Evolutionary conservation across 225 moss, liverwort and hornwort genomes (phyloP).

Genomic region (Climacium dendroides): DNA sequence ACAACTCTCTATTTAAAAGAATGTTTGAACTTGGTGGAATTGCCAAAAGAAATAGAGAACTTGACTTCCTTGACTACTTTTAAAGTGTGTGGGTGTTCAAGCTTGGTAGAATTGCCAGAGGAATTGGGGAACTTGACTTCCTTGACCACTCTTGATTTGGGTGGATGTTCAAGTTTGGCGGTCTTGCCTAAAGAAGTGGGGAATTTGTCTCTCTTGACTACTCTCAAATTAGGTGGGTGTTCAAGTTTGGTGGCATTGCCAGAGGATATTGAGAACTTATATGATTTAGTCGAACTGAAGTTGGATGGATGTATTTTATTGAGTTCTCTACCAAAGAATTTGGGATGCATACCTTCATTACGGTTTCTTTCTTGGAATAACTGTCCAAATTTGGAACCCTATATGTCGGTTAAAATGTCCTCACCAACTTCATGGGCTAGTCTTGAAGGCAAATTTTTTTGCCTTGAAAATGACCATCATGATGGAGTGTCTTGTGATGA

Average conservation of each 20-base stretch:
- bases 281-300: neutral
- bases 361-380: neutral
- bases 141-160: neutral
- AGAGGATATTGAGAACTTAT: neutral
- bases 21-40: too few species aligned
- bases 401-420: neutral
- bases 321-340: neutral
- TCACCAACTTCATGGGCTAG: neutral
- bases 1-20: fast-evolving
- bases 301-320: neutral
- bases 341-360: neutral
- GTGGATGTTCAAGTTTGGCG: neutral
- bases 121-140: neutral
- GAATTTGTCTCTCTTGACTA: fast-evolving
- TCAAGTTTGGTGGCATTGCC: neutral
- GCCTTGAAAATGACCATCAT: neutral
- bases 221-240: neutral
- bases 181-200: neutral
- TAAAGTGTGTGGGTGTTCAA: too few species aligned
- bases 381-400: neutral
- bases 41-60: too few species aligned
- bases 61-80: too few species aligned
- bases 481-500: fast-evolving
- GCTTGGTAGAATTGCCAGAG: fast-evolving
- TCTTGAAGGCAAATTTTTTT: neutral